These are phyloP conservation scores for Talaromyces proteolyticus DNA, from an alignment of 495 filamentous ascomycete genomes.

Conservation along the genomic window DNA sequence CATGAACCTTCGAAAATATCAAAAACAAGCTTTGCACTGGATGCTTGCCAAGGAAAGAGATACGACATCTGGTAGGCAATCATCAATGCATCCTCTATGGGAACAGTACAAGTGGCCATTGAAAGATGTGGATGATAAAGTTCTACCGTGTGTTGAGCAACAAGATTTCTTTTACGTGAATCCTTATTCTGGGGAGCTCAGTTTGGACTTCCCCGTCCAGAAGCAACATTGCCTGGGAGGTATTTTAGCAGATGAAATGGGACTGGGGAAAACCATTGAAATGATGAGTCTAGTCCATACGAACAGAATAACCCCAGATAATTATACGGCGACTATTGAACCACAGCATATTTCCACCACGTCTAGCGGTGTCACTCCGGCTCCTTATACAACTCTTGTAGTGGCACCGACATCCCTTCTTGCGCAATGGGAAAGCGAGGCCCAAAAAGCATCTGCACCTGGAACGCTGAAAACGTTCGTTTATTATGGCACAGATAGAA, in stretches of 20 bases:
- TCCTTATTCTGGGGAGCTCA: constrained; percentile 91
- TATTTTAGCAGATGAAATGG: constrained; percentile 90
- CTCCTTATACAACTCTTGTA: constrained; percentile 88
- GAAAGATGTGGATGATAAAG: constrained; percentile 80
- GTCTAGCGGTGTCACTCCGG: constrained; percentile 49
- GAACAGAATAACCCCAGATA: constrained; percentile 54
- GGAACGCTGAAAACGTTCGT: constrained; percentile 78
- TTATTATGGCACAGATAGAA: constrained; percentile 88
- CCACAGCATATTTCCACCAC: constrained; percentile 50
- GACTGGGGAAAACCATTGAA: constrained; percentile 92
- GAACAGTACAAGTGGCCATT: constrained; percentile 89
- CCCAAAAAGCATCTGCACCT: constrained; percentile 75
- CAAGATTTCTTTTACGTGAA: constrained; percentile 86
- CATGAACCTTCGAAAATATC: constrained; percentile 84
- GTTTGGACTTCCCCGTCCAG: constrained; percentile 85
- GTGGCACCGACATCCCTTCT: constrained; percentile 92
- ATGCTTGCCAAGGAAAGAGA: constrained; percentile 91
- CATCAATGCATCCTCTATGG: constrained; percentile 96
- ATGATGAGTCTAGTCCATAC: constrained; percentile 93
- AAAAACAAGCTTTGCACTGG: constrained; percentile 93
- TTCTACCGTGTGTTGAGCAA: constrained; percentile 54
- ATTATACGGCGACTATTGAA: constrained; percentile 23
- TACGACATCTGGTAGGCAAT: constrained; percentile 53
- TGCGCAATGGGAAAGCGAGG: constrained; percentile 94
- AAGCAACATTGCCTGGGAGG: constrained; percentile 94